Base-by-base conservation (phyloP, 495 filamentous ascomycete genomes). In the Penicillium verhagenii region DNA sequence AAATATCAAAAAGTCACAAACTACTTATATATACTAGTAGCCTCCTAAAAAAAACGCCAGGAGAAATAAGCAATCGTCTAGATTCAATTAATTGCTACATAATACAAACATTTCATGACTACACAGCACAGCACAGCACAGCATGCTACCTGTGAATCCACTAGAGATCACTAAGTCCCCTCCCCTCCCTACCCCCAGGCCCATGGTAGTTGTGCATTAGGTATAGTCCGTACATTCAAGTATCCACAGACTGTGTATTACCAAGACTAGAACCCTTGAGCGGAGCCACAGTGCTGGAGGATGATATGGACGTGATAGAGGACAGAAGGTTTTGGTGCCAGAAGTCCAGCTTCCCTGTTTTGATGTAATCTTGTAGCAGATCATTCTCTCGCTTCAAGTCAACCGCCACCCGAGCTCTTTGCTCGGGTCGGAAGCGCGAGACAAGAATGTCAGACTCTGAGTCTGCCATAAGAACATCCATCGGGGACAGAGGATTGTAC, bases 321-420 rank as follows among this genome's bases (percentile, higher is more conserved):
- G 64, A 70, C 21, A 73, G 52, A 23, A 82, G 71, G 48, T 79
- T 75, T 47, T 78, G 78, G 46, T 77, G 81, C 84, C 86, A 87
- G 47, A 81, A 75, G 7, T 81, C 83, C 23, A 89, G 72, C 31
- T 82, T 76, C 14, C 82, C 75, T 58, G 78, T 77, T 43, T 87
- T 81, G 16, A 90, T 71, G 53, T 76, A 78, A 23, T 72, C 62
- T 9, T 67, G 61, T 16, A 89, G 70, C 23, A 72, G 66, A 25
- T 65, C 65, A 61, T 83, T 78, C 58, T 90, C 86, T 54, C 67
- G 73, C 33, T 74, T 57, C 26, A 81, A 59, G 52, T 83, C 86
- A 73, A 77, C 56, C 54, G 71, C 48, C 69, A 86, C 53, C 69
- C 70, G 63, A 71, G 72, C 70, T 66, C 80, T 65, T 69, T 73